phyloP scores from a whole-genome alignment of 192 early-diverging fungal genomes.

The Paraglomus brasilianum region DNA sequence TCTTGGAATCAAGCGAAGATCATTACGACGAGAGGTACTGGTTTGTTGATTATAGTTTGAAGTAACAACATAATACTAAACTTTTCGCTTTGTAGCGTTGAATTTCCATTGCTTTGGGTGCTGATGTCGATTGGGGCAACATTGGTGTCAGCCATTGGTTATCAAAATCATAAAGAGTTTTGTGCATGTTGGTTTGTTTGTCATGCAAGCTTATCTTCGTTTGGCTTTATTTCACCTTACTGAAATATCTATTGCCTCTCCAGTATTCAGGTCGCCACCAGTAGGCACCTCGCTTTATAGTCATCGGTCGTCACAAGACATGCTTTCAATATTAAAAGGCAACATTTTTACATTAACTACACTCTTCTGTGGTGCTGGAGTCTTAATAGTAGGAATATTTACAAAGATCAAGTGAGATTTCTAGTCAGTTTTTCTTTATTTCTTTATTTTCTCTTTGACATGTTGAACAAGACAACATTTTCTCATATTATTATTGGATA shows the following conservation, averaged over 20 bases:
- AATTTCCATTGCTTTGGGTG: slow-evolving; percentile 43
- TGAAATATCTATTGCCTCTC: neutral
- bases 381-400: slow-evolving; percentile 24
- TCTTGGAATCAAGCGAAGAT: slow-evolving; percentile 48
- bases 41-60: neutral
- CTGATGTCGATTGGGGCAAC: slow-evolving; percentile 41
- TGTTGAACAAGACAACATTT: no score
- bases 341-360: slow-evolving; percentile 39
- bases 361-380: slow-evolving; percentile 37
- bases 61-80: neutral
- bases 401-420: slow-evolving; percentile 4
- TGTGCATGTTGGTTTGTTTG: slow-evolving; percentile 41
- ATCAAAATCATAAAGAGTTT: slow-evolving; percentile 54
- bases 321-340: neutral
- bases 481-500: no score
- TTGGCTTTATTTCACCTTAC: neutral
- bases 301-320: slow-evolving; percentile 17
- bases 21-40: slow-evolving; percentile 42
- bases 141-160: slow-evolving; percentile 45
- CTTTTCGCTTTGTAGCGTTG: slow-evolving; percentile 30
- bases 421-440: neutral
- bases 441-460: no score
- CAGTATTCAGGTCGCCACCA: neutral
- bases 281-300: slow-evolving; percentile 15
- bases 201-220: neutral